Evolutionary conservation across 2,329 filamentous ascomycete genomes (phyloP).

Genomic region (Cordyceps fumosorosea): DNA sequence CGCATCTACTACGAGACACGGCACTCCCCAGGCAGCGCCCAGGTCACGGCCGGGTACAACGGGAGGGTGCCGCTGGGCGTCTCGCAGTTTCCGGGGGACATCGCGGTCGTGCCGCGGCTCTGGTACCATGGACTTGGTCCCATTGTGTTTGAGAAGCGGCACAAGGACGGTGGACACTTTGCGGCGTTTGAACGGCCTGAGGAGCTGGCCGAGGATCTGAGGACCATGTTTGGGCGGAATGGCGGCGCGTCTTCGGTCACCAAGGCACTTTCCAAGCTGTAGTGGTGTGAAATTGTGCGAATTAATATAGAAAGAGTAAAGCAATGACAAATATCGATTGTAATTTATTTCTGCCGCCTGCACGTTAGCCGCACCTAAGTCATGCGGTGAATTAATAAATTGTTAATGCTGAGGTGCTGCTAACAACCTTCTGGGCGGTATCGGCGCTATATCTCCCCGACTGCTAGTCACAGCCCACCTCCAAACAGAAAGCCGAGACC

Average conservation of each 20-base stretch:
- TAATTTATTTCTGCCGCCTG: neutral
- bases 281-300: neutral
- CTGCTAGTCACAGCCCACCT: neutral
- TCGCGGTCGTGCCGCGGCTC: constrained; percentile 43
- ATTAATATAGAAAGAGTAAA: neutral
- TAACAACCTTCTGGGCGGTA: neutral
- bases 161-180: constrained; percentile 49
- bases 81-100: constrained; percentile 49
- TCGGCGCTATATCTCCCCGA: constrained; percentile 6
- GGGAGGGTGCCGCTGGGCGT: constrained; percentile 33
- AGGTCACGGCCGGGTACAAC: neutral
- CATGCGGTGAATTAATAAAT: neutral
- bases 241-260: constrained; percentile 36
- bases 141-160: constrained; percentile 47
- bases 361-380: neutral
- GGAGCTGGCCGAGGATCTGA: constrained; percentile 42
- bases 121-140: constrained; percentile 51
- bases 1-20: constrained; percentile 64
- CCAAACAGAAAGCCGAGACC: neutral
- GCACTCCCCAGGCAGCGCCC: constrained; percentile 28
- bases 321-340: neutral
- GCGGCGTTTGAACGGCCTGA: constrained; percentile 49
- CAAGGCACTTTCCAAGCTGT: constrained; percentile 16
- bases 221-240: constrained; percentile 47
- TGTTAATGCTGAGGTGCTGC: neutral